phyloP scores from a whole-genome alignment of 1,284 basidiomycete species.

The Pyrrhoderma lamaoense region DNA sequence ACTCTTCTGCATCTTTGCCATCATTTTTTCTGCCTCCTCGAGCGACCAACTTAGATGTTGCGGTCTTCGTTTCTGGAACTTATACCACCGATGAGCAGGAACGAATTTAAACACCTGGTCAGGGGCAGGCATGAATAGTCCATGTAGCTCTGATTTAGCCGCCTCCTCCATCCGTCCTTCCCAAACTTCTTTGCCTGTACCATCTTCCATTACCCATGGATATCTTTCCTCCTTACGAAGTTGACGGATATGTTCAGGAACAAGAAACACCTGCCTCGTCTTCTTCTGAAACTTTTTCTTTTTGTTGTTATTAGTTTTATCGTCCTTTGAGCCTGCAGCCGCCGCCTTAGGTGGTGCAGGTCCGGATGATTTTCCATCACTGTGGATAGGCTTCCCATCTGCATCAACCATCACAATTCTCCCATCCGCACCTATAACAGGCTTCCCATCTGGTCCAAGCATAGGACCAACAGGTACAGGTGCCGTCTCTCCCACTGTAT shows the following conservation, averaged over 20 bases:
- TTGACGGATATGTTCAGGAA: slow-evolving; percentile 58
- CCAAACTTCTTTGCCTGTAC: slow-evolving; percentile 61
- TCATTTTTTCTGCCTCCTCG: slow-evolving; percentile 67
- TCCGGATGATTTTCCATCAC: background rate
- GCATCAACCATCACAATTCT: slow-evolving; percentile 73
- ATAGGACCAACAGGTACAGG: slow-evolving; percentile 56
- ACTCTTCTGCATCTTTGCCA: slow-evolving; percentile 53
- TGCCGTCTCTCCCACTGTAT: slow-evolving; percentile 24
- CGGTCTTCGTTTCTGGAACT: slow-evolving; percentile 66
- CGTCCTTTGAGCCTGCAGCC: slow-evolving; percentile 30
- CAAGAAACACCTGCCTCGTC: slow-evolving; percentile 74
- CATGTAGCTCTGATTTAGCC: slow-evolving; percentile 41
- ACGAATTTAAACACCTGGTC: slow-evolving; percentile 79
- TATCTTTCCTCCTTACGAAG: slow-evolving; percentile 77
- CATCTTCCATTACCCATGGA: slow-evolving; percentile 87
- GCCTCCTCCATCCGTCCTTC: slow-evolving; percentile 74
- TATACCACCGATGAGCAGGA: slow-evolving; percentile 82
- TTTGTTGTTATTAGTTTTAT: slow-evolving; percentile 39
- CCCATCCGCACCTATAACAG: slow-evolving; percentile 67
- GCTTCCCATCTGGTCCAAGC: slow-evolving; percentile 71
- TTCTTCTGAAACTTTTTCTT: slow-evolving; percentile 82
- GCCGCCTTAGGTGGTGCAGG: no score
- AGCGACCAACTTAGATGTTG: slow-evolving; percentile 62
- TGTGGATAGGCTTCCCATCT: slow-evolving; percentile 62
- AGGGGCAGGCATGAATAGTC: slow-evolving; percentile 59